phyloP scores from a whole-genome alignment of 805 yeast genomes.

The Starmerella floris region DNA sequence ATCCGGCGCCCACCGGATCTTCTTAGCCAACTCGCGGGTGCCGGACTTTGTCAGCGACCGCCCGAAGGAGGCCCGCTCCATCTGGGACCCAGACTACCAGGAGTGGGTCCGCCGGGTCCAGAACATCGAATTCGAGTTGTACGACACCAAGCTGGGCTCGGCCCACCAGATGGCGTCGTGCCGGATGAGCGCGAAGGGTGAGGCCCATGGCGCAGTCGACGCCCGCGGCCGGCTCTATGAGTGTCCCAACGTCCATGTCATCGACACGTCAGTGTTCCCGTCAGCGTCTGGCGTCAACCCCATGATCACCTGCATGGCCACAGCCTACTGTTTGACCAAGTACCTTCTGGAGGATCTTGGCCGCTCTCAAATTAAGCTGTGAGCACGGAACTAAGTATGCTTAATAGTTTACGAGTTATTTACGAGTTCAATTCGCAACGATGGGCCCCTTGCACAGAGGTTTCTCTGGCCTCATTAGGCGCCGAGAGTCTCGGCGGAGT shows the following conservation, averaged over 20 bases:
- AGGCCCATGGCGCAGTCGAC: conserved; percentile 35
- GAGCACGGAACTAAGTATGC: neutral
- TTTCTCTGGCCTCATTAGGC: too few species aligned
- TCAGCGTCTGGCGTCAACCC: conserved; percentile 44
- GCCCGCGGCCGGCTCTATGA: conserved; percentile 36
- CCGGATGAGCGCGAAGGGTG: conserved; percentile 33
- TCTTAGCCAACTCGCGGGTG: conserved; percentile 24
- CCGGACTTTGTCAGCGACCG: conserved; percentile 30
- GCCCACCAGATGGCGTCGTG: conserved; percentile 46
- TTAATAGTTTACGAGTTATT: neutral
- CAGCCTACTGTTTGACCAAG: conserved; percentile 34
- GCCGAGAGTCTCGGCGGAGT: too few species aligned
- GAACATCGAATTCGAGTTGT: conserved; percentile 20
- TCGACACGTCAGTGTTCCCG: conserved; percentile 40
- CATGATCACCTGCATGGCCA: conserved; percentile 38
- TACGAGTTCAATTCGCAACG: neutral
- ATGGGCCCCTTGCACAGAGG: too few species aligned
- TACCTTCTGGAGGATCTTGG: conserved; percentile 27
- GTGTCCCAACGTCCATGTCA: conserved; percentile 36
- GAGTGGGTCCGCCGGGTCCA: conserved; percentile 23
- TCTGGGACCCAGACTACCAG: conserved; percentile 34
- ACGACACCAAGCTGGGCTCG: conserved; percentile 31
- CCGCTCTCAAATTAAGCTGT: conserved; percentile 9
- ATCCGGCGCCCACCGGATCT: conserved; percentile 37
- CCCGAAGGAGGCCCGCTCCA: conserved; percentile 26